Conservation (phyloP, 129 eudicot species). For the Arctium minus region DNA sequence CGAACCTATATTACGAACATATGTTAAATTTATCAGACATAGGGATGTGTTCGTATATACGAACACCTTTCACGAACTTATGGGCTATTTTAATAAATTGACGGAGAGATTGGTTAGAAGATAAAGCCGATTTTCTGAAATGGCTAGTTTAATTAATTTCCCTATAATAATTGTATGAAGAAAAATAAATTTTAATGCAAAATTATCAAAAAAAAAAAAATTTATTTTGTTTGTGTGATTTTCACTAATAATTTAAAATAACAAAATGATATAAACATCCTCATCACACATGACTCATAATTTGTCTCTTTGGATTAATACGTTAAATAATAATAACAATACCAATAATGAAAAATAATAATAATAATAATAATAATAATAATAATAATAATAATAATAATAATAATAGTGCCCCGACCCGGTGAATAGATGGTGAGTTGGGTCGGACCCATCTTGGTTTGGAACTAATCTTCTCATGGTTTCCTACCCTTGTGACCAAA, state of each 20-base stretch:
- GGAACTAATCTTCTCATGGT: neutral
- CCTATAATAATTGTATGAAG: neutral
- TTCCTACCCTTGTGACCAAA: conserved; percentile 14
- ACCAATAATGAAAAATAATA: neutral
- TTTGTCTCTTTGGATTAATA: neutral
- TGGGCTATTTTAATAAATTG: too few species aligned
- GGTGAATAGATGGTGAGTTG: neutral
- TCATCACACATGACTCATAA: neutral
- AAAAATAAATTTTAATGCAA: too few species aligned
- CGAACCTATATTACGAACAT: too few species aligned
- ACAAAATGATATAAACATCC: neutral
- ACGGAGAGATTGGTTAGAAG: too few species aligned
- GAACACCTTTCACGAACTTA: too few species aligned
- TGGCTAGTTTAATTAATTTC: too few species aligned
- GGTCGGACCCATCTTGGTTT: conserved; percentile 14
- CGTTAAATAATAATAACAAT: neutral
- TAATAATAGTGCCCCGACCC: neutral
- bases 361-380: neutral
- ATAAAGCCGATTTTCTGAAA: too few species aligned
- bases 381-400: neutral
- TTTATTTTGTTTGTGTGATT: too few species aligned
- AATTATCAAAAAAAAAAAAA: neutral
- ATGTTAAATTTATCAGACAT: too few species aligned
- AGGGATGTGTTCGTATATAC: too few species aligned
- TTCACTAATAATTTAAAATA: neutral